Base-by-base conservation (phyloP, 495 filamentous ascomycete species). In the Penicillium nucicola region DNA sequence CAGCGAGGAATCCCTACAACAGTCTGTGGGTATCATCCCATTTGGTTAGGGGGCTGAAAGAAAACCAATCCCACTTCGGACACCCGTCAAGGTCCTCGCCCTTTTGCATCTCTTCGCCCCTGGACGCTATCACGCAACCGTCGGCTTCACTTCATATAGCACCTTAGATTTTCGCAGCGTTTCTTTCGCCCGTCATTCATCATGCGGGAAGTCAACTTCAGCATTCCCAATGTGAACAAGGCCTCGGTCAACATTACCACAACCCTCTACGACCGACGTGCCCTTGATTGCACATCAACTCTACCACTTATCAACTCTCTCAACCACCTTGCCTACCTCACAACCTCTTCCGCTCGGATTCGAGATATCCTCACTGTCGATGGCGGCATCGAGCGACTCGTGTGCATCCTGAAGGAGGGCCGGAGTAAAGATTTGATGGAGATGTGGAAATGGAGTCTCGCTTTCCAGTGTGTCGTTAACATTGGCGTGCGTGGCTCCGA, bases 361-460 rank as follows among this genome's bases (percentile, higher is more conserved):
- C 83, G 93, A 48, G 93, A 98, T 64, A 98, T 98, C 52, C 82
- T 98, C 42, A 96, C 91, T 31, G 89, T 98, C 68, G 93, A 98
- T 87, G 93, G 93, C 68, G 93, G 93, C 40, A 89, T 97, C 61
- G 93, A 98, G 78, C 71, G 92, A 55, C 74, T 98, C 55, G 90
- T 98, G 65, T 95, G 89, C 79, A 97, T 98, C 65, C 82, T 98
- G 62, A 98, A 98, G 72, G 88, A 93, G 68, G 93, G 93, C 54
- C 80, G 91, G 66, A 95, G 89, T 64, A 90, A 90, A 75, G 91
- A 97, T 67, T 83, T 96, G 84, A 96, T 97, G 92, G 92, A 96
- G 64, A 95, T 95, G 88, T 98, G 93, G 95, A 97, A 97, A 75
- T 98, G 93, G 93, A 98, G 96, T 62, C 78, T 98, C 44, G 93